phyloP scores from a whole-genome alignment of 2,329 filamentous ascomycete species.

The Aciculosporium take region DNA sequence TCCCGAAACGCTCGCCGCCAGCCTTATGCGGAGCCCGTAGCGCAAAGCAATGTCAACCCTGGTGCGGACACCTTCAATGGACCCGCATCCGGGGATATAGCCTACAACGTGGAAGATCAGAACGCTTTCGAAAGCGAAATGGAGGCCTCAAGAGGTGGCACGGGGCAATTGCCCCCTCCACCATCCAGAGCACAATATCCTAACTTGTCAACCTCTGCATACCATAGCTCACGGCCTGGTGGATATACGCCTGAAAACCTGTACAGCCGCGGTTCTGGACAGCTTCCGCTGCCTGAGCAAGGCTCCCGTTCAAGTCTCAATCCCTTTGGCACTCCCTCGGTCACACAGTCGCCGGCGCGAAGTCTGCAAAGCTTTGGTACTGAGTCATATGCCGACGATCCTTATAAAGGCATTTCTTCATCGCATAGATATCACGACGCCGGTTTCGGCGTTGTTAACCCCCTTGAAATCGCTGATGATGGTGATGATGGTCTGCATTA shows the following conservation, averaged over 20 bases:
- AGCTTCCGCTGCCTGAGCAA: conserved; percentile 16
- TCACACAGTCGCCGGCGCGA: conserved; percentile 30
- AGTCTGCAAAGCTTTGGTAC: conserved; percentile 31
- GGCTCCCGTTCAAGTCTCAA: conserved; percentile 30
- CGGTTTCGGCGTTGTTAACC: conserved; percentile 50
- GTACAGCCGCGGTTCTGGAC: background rate
- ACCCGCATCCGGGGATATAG: conserved; percentile 48
- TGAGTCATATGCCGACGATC: conserved; percentile 45
- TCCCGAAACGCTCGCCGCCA: conserved; percentile 12
- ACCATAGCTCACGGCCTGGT: conserved; percentile 9
- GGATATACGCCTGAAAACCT: conserved; percentile 9
- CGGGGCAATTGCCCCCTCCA: conserved; percentile 22
- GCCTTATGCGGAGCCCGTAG: conserved; percentile 12
- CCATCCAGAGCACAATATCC: conserved; percentile 20
- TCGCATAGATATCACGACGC: conserved; percentile 26
- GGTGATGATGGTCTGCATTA: conserved; percentile 69
- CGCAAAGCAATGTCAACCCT: conserved; percentile 34
- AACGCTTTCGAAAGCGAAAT: conserved; percentile 51
- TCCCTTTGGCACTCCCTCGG: conserved; percentile 21
- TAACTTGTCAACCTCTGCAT: conserved; percentile 7
- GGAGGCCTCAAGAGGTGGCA: conserved; percentile 38
- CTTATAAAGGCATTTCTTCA: conserved; percentile 39
- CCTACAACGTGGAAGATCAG: conserved; percentile 49
- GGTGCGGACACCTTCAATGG: conserved; percentile 55
- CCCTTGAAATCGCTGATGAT: conserved; percentile 71